Evolutionary conservation across 306 rosid genomes (phyloP).

Genomic region (Fragaria ananassa): DNA sequence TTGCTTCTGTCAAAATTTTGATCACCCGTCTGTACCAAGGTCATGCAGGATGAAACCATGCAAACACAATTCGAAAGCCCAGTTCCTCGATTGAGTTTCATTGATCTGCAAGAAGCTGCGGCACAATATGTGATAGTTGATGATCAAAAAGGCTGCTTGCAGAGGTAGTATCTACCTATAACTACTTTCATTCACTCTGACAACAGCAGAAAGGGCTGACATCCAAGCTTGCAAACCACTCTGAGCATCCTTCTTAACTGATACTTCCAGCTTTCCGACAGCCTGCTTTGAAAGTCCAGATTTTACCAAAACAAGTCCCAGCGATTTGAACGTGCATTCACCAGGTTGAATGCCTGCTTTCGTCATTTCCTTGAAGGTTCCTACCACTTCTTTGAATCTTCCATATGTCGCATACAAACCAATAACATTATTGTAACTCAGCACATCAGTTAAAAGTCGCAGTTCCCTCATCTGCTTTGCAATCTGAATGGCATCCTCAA

Average conservation of each 20-base stretch:
- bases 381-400: slow-evolving; percentile 54
- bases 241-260: slow-evolving; percentile 43
- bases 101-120: background rate
- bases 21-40: background rate
- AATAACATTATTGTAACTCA: slow-evolving; percentile 68
- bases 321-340: slow-evolving; percentile 64
- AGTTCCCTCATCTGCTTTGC: slow-evolving; percentile 58
- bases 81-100: background rate
- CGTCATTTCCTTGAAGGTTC: slow-evolving; percentile 56
- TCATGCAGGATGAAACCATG: background rate
- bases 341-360: slow-evolving; percentile 57
- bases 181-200: slow-evolving; percentile 39
- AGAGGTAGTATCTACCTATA: slow-evolving; percentile 22
- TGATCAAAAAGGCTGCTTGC: background rate
- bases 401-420: slow-evolving; percentile 58
- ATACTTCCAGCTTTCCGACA: slow-evolving; percentile 61
- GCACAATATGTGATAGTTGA: background rate
- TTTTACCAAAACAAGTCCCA: slow-evolving; percentile 51
- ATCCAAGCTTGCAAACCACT: slow-evolving; percentile 59
- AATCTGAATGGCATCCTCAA: slow-evolving; percentile 55
- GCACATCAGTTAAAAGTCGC: slow-evolving; percentile 45
- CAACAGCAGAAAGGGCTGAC: slow-evolving; percentile 54
- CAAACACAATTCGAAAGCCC: background rate
- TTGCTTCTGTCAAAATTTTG: background rate
- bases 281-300: slow-evolving; percentile 69